These are phyloP conservation scores for Bullera alba DNA, from an alignment of 768 basidiomycete species.

Conservation along the genomic window DNA sequence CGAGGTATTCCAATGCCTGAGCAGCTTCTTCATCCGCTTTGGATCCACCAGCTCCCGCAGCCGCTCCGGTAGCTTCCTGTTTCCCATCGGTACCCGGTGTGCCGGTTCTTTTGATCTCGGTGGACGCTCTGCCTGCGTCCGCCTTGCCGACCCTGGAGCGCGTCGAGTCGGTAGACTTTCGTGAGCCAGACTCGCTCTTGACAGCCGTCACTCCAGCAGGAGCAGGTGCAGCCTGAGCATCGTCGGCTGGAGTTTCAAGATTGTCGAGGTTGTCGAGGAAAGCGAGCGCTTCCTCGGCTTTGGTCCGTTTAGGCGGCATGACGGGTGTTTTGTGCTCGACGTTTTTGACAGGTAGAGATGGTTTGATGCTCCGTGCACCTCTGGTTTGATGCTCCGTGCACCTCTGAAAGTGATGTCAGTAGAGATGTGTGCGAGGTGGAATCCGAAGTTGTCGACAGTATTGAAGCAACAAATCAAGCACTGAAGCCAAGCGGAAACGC, in stretches of 20 bases:
- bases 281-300: slow-evolving; percentile 66
- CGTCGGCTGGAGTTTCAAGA: slow-evolving; percentile 47
- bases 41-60: slow-evolving; percentile 7
- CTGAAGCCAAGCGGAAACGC: too few relatives aligned
- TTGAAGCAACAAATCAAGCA: too few relatives aligned
- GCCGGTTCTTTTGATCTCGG: neutral
- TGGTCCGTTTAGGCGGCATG: slow-evolving; percentile 43
- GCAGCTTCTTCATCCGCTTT: slow-evolving; percentile 59
- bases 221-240: slow-evolving; percentile 5
- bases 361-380: too few relatives aligned
- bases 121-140: neutral
- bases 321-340: neutral
- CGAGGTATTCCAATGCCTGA: slow-evolving; percentile 84
- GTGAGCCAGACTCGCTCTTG: neutral
- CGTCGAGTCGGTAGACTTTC: slow-evolving; percentile 23
- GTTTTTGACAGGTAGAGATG: neutral
- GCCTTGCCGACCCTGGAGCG: slow-evolving; percentile 5
- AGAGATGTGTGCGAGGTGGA: too few relatives aligned
- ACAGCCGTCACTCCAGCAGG: slow-evolving; percentile 4
- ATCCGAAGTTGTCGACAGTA: too few relatives aligned
- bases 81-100: neutral
- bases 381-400: too few relatives aligned
- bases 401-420: too few relatives aligned
- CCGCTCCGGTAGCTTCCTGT: neutral
- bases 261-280: slow-evolving; percentile 93